Percentiles rank a stretch among this genome's conserved stretches.
Conservation (phyloP, 208 protist genomes). For the Porcisia hertigi region DNA sequence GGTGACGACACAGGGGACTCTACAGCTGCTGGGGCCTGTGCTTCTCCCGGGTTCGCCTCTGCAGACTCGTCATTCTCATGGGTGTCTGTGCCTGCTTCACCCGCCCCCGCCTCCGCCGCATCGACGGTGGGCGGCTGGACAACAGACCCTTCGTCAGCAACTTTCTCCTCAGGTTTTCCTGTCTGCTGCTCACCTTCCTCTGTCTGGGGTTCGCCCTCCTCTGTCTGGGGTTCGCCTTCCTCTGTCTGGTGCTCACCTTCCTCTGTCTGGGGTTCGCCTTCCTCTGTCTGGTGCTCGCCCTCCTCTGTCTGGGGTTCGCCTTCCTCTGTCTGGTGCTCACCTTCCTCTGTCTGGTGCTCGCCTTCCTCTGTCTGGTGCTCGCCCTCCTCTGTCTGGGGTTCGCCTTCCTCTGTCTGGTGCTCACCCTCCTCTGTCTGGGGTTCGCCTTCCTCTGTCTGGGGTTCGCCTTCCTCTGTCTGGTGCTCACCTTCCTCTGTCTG, state of each 20-base stretch:
- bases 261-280: background rate
- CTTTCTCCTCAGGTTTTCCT: slow-evolving; percentile 3
- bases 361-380: background rate
- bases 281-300: background rate
- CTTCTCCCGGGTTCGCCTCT: background rate
- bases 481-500: background rate
- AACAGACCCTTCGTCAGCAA: background rate
- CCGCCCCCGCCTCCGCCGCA: slow-evolving; percentile 10
- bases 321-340: slow-evolving; percentile 1
- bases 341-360: background rate
- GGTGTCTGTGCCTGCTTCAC: background rate
- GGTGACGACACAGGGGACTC: slow-evolving; percentile 10
- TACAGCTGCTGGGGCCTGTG: slow-evolving; percentile 1
- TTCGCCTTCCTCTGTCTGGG: slow-evolving; percentile 9
- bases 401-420: background rate
- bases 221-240: background rate
- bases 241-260: background rate
- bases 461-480: too few species aligned
- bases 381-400: background rate
- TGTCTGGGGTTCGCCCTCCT: background rate
- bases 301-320: slow-evolving; percentile 3
- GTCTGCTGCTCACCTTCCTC: background rate
- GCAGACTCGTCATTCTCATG: slow-evolving; percentile 2
- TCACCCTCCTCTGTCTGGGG: too few species aligned
- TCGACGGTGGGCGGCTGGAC: background rate